Base-by-base conservation (phyloP, 805 yeast species). In the Zygotorulaspora danielsina region DNA sequence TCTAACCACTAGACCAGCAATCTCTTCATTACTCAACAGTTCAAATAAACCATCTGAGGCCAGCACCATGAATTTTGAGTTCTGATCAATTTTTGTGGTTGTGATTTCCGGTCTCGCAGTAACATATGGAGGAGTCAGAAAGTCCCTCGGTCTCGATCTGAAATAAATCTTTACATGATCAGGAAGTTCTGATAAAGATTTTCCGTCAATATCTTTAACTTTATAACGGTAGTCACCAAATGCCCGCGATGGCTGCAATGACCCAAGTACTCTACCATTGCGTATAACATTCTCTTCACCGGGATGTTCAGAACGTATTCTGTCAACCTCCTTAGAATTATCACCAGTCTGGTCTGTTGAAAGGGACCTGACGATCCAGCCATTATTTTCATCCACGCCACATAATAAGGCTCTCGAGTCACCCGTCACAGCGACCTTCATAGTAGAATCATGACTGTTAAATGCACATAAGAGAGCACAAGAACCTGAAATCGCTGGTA, bases 211-310 rank as follows among this genome's bases (percentile, higher is more conserved):
- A 25, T 71, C 69, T 21, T 88, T 77, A 71, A 95, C 74, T 59
- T 93, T 93, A 59, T 87, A 93, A 45, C 96, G 75, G 43, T 96
- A 95, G 63, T 93, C 98, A 34, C 98, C 98, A 69, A 93, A 93
- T 1, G 97, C 95, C 54, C 98, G 73, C 0, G 96, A 78, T 10
- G 98, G 98, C 63, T 93, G 97, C 46, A 93, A 72, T 8, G 93
- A 79, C 0, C 98, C 98, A 50, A 93, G 71, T 8, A 93, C 84
- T 54, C 98, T 77, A 4, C 97, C 98, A 46, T 85, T 78, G 48
- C 84, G 72, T 24, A 90, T 75, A 31, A 81, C 95, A 36, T 80
- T 78, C 22, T 86, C 83, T 63, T 90, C 97, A 44, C 80, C 81
- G 1, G 98, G 98, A 64, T 93, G 98, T 63, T 89, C 97, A 21